Evolutionary conservation across 768 basidiomycete genomes (phyloP).

Genomic region (Suillus hirtellus): DNA sequence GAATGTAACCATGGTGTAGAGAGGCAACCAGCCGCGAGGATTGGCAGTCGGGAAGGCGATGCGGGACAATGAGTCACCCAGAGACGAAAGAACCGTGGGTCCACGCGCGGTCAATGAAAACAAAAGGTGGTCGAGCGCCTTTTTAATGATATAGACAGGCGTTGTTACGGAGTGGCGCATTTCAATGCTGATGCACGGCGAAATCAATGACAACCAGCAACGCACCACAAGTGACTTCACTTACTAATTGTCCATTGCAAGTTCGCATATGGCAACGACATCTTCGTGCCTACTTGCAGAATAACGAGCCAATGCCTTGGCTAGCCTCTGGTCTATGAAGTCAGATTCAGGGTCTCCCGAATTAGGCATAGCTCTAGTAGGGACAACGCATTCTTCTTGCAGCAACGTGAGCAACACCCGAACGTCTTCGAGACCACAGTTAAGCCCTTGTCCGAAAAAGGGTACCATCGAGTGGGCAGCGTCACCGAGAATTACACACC

Average conservation of each 20-base stretch:
- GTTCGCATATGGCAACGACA: constrained; percentile 84
- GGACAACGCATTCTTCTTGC: constrained; percentile 66
- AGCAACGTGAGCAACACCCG: constrained; percentile 80
- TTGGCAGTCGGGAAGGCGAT: constrained; percentile 58
- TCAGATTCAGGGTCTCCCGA: constrained; percentile 26
- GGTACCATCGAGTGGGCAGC: constrained; percentile 99
- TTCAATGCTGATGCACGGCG: constrained; percentile 62
- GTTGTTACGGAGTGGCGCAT: constrained; percentile 94
- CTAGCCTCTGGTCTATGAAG: constrained; percentile 56
- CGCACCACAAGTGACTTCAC: constrained; percentile 37
- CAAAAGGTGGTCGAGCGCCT: constrained; percentile 75
- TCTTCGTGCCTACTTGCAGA: constrained; percentile 83
- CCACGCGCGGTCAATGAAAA: constrained; percentile 58
- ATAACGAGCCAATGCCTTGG: constrained; percentile 72
- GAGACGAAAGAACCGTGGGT: constrained; percentile 45
- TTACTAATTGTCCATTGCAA: constrained; percentile 97
- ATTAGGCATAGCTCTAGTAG: constrained; percentile 33
- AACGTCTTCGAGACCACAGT: constrained; percentile 97
- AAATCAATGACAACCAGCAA: constrained; percentile 28
- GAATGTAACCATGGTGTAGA: constrained; percentile 99
- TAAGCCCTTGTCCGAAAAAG: constrained; percentile 95
- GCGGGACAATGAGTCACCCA: constrained; percentile 47
- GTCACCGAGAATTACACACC: constrained; percentile 88
- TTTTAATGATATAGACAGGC: constrained; percentile 73
- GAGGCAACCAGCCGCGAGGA: constrained; percentile 82